These are phyloP conservation scores for Rutstroemia sydowiana DNA, from an alignment of 2,329 filamentous ascomycete genomes.

Conservation along the genomic window DNA sequence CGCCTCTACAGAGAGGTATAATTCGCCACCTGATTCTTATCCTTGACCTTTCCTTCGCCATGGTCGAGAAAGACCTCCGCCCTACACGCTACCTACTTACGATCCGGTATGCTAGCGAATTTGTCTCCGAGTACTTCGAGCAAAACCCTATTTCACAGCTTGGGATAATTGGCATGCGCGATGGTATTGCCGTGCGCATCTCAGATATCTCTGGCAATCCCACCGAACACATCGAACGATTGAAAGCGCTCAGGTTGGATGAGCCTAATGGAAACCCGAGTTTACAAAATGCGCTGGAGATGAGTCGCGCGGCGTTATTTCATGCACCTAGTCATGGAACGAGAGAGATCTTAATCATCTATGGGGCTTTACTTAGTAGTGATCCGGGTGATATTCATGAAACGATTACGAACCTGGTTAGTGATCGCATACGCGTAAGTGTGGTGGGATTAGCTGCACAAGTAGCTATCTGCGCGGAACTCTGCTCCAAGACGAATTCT, in stretches of 20 bases:
- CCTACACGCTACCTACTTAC: constrained; percentile 80
- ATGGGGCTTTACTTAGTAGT: constrained; percentile 80
- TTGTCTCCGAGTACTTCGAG: constrained; percentile 92
- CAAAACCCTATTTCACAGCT: constrained; percentile 98
- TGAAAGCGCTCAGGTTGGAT: constrained; percentile 58
- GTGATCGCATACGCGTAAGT: constrained; percentile 77
- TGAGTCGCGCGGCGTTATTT: constrained; percentile 86
- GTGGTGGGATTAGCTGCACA: constrained; percentile 88
- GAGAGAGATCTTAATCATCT: constrained; percentile 83
- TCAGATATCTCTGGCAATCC: constrained; percentile 91
- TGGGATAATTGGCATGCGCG: constrained; percentile 85
- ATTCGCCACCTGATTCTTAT: constrained; percentile 93
- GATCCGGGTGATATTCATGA: constrained; percentile 95
- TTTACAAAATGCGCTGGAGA: constrained; percentile 91
- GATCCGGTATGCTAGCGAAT: constrained; percentile 75
- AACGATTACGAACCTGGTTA: constrained; percentile 71
- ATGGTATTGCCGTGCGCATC: constrained; percentile 78
- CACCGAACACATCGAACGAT: constrained; percentile 72
- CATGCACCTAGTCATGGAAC: constrained; percentile 92
- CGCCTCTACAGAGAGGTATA: constrained; percentile 89
- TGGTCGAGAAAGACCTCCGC: constrained; percentile 90
- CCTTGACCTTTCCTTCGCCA: constrained; percentile 85
- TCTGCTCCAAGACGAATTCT: constrained; percentile 80
- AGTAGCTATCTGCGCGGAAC: constrained; percentile 83
- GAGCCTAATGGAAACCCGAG: constrained; percentile 70